phyloP scores from a whole-genome alignment of 2,329 filamentous ascomycete species.

The Colletotrichum liaoningense region DNA sequence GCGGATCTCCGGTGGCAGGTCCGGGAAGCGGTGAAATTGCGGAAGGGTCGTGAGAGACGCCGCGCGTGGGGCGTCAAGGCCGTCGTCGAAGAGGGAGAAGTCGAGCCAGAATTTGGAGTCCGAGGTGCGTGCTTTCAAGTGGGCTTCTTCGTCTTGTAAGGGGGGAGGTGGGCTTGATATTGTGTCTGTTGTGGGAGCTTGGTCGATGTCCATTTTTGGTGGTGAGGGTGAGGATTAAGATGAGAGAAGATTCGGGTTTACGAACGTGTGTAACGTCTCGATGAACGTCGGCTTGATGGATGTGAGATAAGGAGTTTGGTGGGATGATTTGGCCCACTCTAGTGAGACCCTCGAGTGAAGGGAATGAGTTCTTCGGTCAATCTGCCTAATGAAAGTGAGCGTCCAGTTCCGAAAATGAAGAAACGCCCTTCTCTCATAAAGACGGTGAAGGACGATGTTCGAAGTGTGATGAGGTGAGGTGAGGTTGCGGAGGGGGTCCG shows the following conservation, averaged over 20 bases:
- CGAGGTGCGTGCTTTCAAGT: slow-evolving; percentile 20
- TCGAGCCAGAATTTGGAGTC: slow-evolving; percentile 56
- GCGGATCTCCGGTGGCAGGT: slow-evolving; percentile 60
- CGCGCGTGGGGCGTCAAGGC: slow-evolving; percentile 41
- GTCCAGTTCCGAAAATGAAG: neutral
- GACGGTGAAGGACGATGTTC: neutral
- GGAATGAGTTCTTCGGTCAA: neutral
- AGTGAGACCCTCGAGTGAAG: neutral
- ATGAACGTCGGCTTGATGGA: neutral
- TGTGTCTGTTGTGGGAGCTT: no score
- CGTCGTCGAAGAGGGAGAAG: slow-evolving; percentile 58
- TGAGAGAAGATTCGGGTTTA: neutral
- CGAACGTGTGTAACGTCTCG: neutral
- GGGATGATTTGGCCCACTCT: neutral
- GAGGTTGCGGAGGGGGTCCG: slow-evolving; percentile 11
- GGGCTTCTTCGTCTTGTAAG: slow-evolving; percentile 13
- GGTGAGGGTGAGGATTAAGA: neutral
- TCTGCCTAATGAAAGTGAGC: neutral
- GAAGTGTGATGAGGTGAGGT: slow-evolving; percentile 24
- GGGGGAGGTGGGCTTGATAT: neutral
- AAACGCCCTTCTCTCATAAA: neutral
- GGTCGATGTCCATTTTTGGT: neutral
- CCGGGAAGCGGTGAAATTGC: slow-evolving; percentile 50
- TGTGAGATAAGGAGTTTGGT: neutral
- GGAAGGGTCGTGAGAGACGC: slow-evolving; percentile 41